These are phyloP conservation scores for Kodamaea restingae DNA, from an alignment of 805 yeast genomes.

Conservation along the genomic window DNA sequence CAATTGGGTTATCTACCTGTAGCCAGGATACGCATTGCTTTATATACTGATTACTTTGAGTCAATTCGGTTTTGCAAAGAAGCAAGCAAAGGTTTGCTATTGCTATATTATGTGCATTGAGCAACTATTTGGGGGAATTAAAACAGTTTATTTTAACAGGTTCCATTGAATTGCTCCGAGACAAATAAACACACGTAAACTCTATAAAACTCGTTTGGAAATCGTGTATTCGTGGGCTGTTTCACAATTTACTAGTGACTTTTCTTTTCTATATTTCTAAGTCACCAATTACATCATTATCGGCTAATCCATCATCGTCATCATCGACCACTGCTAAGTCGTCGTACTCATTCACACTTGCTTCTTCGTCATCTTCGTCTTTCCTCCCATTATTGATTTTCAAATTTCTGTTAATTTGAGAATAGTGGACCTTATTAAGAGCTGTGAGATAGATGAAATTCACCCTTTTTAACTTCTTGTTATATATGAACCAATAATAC, in stretches of 20 bases:
- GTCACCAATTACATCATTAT: slow-evolving; percentile 35
- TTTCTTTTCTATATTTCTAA: slow-evolving; percentile 19
- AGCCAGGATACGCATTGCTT: no score
- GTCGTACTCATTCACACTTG: slow-evolving; percentile 19
- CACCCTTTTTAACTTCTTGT: slow-evolving; percentile 87
- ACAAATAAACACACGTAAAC: no score
- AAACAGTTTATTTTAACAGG: no score
- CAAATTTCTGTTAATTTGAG: slow-evolving; percentile 22
- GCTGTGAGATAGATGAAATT: slow-evolving; percentile 73
- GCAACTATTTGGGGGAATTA: slow-evolving; percentile 1
- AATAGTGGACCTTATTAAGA: slow-evolving; percentile 37
- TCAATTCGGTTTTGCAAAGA: no score
- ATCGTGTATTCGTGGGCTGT: no score
- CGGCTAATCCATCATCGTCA: slow-evolving; percentile 15
- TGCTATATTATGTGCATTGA: background rate
- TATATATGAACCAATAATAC: slow-evolving; percentile 86
- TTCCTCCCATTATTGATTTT: slow-evolving; percentile 18
- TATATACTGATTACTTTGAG: no score
- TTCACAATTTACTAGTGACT: no score
- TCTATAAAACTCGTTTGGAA: no score
- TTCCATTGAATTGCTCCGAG: no score
- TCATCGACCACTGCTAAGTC: slow-evolving; percentile 16
- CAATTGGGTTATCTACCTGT: background rate
- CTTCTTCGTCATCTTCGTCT: slow-evolving; percentile 23
- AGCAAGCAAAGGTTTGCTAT: background rate